Evolutionary conservation across 1,284 basidiomycete genomes (phyloP).

Genomic region (Peniophora sp.): DNA sequence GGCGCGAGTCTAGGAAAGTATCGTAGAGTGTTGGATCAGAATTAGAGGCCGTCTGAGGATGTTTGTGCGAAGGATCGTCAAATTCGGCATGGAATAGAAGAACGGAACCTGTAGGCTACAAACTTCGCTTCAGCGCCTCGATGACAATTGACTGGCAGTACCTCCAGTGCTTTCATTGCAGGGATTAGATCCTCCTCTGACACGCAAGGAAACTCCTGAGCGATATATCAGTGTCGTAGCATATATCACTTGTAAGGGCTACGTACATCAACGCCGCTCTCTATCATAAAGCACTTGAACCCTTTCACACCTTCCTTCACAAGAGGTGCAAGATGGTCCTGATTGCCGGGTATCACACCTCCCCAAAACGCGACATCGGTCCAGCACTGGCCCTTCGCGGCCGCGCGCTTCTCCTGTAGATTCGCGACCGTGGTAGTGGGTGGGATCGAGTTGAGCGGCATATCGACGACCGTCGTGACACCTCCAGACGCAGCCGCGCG

Average conservation of each 20-base stretch:
- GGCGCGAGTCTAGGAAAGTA: constrained; percentile 81
- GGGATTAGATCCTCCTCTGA: constrained; percentile 55
- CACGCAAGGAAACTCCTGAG: constrained; percentile 88
- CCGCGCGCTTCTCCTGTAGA: constrained; percentile 60
- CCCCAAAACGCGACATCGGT: constrained; percentile 94
- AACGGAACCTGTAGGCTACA: constrained; percentile 55
- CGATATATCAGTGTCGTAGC: background rate
- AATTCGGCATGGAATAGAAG: constrained; percentile 91
- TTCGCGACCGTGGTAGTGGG: constrained; percentile 82
- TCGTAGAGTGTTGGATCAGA: constrained; percentile 53
- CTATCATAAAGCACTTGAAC: constrained; percentile 93
- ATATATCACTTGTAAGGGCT: background rate
- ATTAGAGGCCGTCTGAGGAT: constrained; percentile 10
- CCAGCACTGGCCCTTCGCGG: constrained; percentile 69
- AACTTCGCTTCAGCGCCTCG: background rate
- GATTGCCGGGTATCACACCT: constrained; percentile 85
- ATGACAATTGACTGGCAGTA: constrained; percentile 17
- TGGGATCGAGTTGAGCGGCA: constrained; percentile 94
- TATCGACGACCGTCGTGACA: constrained; percentile 87
- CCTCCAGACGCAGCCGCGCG: constrained; percentile 84
- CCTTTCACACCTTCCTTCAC: constrained; percentile 78
- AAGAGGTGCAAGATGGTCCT: constrained; percentile 63
- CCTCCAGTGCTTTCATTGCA: constrained; percentile 73
- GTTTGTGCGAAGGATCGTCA: constrained; percentile 27
- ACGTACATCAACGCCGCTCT: constrained; percentile 84